Evolutionary conservation across 2,329 filamentous ascomycete species (phyloP).

Genomic region (Davidsoniella eucalypti): DNA sequence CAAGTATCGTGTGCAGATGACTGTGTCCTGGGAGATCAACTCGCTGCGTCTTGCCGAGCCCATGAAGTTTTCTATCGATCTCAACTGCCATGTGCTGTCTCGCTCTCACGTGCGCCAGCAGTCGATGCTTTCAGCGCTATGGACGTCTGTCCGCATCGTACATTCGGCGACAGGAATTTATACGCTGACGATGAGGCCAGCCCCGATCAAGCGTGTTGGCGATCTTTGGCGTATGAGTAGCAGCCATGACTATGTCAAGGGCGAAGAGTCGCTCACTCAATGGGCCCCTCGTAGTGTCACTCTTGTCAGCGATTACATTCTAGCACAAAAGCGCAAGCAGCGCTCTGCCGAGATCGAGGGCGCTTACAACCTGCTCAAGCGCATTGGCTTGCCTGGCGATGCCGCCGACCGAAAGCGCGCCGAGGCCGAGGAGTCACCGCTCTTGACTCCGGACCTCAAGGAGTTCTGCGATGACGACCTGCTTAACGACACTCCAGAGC

Average conservation of each 20-base stretch:
- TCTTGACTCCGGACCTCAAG: slow-evolving; percentile 17
- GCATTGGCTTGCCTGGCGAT: slow-evolving; percentile 26
- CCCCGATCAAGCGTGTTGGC: slow-evolving; percentile 76
- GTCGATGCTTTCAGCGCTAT: slow-evolving; percentile 74
- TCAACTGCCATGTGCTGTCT: slow-evolving; percentile 70
- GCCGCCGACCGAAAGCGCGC: slow-evolving; percentile 18
- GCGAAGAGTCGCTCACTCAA: slow-evolving; percentile 67
- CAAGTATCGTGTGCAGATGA: slow-evolving; percentile 79
- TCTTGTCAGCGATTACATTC: slow-evolving; percentile 74
- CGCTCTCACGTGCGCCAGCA: slow-evolving; percentile 71
- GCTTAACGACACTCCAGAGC: slow-evolving; percentile 39
- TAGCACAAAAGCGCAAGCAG: slow-evolving; percentile 53
- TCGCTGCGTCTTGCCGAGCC: slow-evolving; percentile 74
- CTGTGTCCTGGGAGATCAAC: slow-evolving; percentile 68
- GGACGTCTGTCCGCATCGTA: slow-evolving; percentile 70
- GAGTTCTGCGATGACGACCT: slow-evolving; percentile 33
- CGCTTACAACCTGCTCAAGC: slow-evolving; percentile 48
- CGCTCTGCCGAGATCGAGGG: slow-evolving; percentile 69
- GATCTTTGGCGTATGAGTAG: slow-evolving; percentile 97
- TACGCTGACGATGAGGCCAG: slow-evolving; percentile 68
- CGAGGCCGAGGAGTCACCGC: slow-evolving; percentile 15
- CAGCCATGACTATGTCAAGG: slow-evolving; percentile 87
- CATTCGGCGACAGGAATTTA: slow-evolving; percentile 79
- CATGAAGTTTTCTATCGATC: slow-evolving; percentile 69
- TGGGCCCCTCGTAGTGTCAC: slow-evolving; percentile 88